Evolutionary conservation across 2,329 filamentous ascomycete species (phyloP).

Genomic region (Torrubiellomyces zombiae): DNA sequence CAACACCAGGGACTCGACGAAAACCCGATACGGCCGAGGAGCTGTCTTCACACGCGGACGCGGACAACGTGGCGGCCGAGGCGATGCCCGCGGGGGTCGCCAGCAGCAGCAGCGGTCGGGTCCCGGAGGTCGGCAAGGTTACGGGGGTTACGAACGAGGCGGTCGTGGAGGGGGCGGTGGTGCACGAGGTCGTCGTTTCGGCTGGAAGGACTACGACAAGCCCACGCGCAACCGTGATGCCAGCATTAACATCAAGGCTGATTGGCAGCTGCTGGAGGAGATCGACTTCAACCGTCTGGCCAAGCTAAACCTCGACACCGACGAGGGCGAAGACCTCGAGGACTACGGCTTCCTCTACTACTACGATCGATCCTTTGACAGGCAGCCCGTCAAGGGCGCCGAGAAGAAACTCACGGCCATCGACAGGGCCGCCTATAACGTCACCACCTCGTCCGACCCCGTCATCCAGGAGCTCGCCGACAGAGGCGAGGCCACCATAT

Average conservation of each 20-base stretch:
- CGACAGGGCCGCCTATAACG: constrained; percentile 93
- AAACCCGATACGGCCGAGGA: constrained; percentile 77
- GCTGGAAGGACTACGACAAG: constrained; percentile 99
- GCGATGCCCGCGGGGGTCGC: constrained; percentile 41
- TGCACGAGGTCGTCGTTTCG: constrained; percentile 71
- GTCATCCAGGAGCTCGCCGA: constrained; percentile 94
- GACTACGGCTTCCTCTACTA: constrained; percentile 96
- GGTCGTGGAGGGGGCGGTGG: constrained; percentile 50
- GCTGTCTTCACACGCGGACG: constrained; percentile 80
- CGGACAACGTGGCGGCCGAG: constrained; percentile 57
- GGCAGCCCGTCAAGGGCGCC: constrained; percentile 73
- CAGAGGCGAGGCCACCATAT: constrained; percentile 90
- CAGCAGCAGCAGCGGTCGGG: constrained; percentile 55
- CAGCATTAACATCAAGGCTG: constrained; percentile 87
- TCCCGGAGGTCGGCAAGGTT: constrained; percentile 48
- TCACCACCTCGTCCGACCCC: constrained; percentile 89
- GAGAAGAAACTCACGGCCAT: constrained; percentile 78
- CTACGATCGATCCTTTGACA: constrained; percentile 93
- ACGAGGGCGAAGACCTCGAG: constrained; percentile 89
- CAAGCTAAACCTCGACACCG: constrained; percentile 90
- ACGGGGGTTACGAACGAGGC: constrained; percentile 58
- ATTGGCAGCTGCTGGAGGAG: constrained; percentile 93
- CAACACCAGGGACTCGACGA: constrained; percentile 73
- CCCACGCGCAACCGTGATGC: constrained; percentile 90
- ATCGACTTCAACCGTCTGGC: constrained; percentile 92